Evolutionary conservation across 805 yeast genomes (phyloP).

Genomic region (Blastobotrys robertii): DNA sequence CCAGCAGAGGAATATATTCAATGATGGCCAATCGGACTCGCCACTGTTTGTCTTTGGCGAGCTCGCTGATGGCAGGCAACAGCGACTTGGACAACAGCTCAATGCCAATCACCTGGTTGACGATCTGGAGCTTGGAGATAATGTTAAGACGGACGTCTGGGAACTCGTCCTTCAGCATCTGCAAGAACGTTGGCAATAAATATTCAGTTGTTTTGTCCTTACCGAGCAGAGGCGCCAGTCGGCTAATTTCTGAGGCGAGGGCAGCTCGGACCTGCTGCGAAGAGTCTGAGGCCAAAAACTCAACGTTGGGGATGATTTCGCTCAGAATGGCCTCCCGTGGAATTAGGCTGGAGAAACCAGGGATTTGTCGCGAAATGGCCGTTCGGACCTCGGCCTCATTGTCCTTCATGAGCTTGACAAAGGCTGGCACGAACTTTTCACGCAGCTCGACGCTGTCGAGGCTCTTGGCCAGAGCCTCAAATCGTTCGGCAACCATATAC

Average conservation of each 20-base stretch:
- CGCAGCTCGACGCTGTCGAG: constrained; percentile 50
- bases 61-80: constrained; percentile 89
- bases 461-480: constrained; percentile 59
- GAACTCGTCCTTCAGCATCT: constrained; percentile 92
- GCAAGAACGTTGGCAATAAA: constrained; percentile 77
- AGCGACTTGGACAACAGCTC: constrained; percentile 76
- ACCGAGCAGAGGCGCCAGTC: constrained; percentile 75
- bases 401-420: constrained; percentile 74
- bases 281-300: constrained; percentile 77
- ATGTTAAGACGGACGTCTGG: constrained; percentile 94
- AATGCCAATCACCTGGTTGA: constrained; percentile 90
- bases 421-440: constrained; percentile 53
- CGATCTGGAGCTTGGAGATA: constrained; percentile 82
- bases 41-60: constrained; percentile 97
- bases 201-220: constrained; percentile 75
- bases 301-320: constrained; percentile 74
- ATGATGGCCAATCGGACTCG: constrained; percentile 94
- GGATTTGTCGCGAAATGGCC: constrained; percentile 86
- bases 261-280: constrained; percentile 92
- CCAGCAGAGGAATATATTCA: constrained; percentile 89
- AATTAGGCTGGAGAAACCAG: constrained; percentile 34
- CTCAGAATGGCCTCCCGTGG: constrained; percentile 44
- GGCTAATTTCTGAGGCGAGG: constrained; percentile 78
- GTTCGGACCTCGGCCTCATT: constrained; percentile 95
- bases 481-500: constrained; percentile 95